These are phyloP conservation scores for Crataegus laevigata DNA, from an alignment of 306 rosid genomes.

Conservation along the genomic window DNA sequence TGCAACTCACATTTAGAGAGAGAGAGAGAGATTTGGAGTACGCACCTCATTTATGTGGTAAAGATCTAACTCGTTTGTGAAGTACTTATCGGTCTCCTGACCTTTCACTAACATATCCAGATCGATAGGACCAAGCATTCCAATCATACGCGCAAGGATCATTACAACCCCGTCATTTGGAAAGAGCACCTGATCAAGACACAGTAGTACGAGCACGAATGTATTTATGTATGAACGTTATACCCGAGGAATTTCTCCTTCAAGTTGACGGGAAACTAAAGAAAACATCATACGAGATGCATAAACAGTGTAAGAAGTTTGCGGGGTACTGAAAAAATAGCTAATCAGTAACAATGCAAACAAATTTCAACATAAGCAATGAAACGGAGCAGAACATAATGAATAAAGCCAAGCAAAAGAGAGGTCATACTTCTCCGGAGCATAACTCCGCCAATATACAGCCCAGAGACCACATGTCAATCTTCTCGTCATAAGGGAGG, in stretches of 20 bases:
- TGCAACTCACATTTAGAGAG: not conserved
- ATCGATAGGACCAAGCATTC: conserved; percentile 81
- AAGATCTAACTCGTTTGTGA: conserved; percentile 81
- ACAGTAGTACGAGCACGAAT: not conserved
- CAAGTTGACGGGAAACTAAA: not conserved
- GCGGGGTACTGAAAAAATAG: not conserved
- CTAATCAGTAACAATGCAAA: not conserved
- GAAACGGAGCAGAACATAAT: not conserved
- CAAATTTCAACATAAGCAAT: not conserved
- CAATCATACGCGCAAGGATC: conserved; percentile 84
- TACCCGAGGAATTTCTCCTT: not conserved
- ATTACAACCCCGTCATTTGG: conserved; percentile 66
- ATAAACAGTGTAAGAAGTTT: not conserved
- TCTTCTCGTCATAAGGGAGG: conserved; percentile 81
- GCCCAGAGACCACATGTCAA: conserved; percentile 97
- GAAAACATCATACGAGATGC: not conserved
- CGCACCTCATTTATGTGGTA: conserved; percentile 74
- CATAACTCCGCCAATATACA: conserved; percentile 94
- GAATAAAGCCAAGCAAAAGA: not conserved
- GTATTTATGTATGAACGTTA: not conserved
- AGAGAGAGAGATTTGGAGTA: conserved; percentile 12
- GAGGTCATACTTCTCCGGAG: conserved; percentile 80
- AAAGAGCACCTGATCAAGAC: conserved; percentile 69
- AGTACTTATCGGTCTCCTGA: conserved; percentile 83
- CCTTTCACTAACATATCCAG: conserved; percentile 77